Evolutionary conservation across 176 grass and related monocot genomes (phyloP).

Genomic region (Eragrostis nindensis): DNA sequence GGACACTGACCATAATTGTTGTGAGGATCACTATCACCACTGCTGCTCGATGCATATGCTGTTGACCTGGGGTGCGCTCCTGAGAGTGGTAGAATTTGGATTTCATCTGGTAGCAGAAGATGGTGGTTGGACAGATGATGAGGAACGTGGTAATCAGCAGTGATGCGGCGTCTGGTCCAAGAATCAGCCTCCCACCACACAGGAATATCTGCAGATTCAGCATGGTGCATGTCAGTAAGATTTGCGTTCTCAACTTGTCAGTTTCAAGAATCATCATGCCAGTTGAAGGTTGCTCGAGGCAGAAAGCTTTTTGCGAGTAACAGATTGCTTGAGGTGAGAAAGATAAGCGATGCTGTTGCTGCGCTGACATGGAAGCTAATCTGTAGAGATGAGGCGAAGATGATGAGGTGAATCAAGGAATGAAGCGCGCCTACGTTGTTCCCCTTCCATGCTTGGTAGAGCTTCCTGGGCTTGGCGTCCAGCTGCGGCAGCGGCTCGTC

Average conservation of each 20-base stretch:
- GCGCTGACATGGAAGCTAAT: background rate
- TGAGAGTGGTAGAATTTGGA: slow-evolving; percentile 28
- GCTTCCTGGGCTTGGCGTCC: slow-evolving; percentile 38
- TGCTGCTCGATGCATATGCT: slow-evolving; percentile 27
- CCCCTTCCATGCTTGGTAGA: slow-evolving; percentile 71
- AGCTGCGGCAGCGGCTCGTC: background rate
- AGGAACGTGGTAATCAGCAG: slow-evolving; percentile 51
- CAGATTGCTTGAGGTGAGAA: background rate
- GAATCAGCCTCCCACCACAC: slow-evolving; percentile 57
- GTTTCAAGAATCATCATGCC: background rate
- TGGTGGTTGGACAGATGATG: slow-evolving; percentile 41
- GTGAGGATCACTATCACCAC: slow-evolving; percentile 38
- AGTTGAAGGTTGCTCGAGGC: background rate
- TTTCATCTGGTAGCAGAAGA: slow-evolving; percentile 56
- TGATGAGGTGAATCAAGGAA: background rate
- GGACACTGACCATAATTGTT: slow-evolving; percentile 37
- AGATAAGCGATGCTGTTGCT: background rate
- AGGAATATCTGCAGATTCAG: slow-evolving; percentile 58
- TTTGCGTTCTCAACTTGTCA: background rate
- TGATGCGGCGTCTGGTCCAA: slow-evolving; percentile 62
- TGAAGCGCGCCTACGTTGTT: slow-evolving; percentile 50
- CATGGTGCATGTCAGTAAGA: background rate
- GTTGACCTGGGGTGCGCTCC: background rate
- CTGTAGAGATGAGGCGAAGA: background rate
- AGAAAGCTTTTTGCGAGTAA: background rate